Base-by-base conservation (phyloP, 2,329 filamentous ascomycete species). In the Byssochlamys sp. region DNA sequence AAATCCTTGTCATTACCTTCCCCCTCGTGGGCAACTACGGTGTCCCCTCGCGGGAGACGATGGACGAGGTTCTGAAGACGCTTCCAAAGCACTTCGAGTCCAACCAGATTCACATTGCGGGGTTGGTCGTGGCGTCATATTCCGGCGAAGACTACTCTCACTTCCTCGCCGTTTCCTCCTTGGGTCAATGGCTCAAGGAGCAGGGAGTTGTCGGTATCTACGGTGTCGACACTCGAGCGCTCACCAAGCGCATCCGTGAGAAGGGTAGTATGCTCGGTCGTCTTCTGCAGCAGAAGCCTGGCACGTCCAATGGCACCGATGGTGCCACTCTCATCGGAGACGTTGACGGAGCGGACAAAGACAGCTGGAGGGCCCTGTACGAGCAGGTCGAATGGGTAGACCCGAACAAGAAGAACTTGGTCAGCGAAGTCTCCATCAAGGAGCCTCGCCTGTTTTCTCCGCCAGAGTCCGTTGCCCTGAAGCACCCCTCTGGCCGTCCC, bases 21-120 rank as follows among this genome's bases (percentile, higher is more conserved):
- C 94, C 92, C 59, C 81, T 97, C 45, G 88, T 96, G 59, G 92
- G 92, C 73, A 99, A 97, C 81, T 99, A 99, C 78, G 92, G 92
- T 73, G 94, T 97, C 28, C 94, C 94, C 56, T 90, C 90, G 53
- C 83, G 91, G 65, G 88, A 95, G 62, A 84, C 86, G 56, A 82
- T 90, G 77, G 92, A 97, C 73, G 84, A 90, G 71, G 81, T 97
- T 56, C 84, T 96, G 54, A 84, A 86, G 69, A 88, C 91, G 68
- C 82, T 97, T 57, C 91, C 92, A 31, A 91, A 90, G 62, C 83
- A 97, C 77, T 97, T 99, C 71, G 94, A 99, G 77, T 89, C 92
- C 48, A 87, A 82, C 45, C 80, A 95, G 75, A 96, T 99, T 61
- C 94, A 99, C 77, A 88, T 97, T 69, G 89, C 92, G 53, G 94